Percentiles rank a stretch among this genome's conserved stretches.
Evolutionary conservation across 495 filamentous ascomycete genomes (phyloP).

Genomic region (Aspergillus taichungensis): DNA sequence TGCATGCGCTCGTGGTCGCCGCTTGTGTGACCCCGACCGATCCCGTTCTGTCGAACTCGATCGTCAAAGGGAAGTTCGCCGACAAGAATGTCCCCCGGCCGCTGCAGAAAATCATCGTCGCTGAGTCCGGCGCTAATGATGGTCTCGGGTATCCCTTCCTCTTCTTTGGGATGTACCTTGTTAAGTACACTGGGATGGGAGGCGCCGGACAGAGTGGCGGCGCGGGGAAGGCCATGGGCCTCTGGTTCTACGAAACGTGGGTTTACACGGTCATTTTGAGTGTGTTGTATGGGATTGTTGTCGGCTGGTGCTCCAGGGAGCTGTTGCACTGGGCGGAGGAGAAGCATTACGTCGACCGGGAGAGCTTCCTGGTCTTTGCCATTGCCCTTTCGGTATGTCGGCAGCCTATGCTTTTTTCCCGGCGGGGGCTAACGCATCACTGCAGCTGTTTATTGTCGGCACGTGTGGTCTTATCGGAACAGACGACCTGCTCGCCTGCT

Average conservation of each 20-base stretch:
- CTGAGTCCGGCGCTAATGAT: constrained; percentile 87
- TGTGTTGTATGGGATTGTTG: constrained; percentile 62
- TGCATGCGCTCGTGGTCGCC: constrained; percentile 70
- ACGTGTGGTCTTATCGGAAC: constrained; percentile 86
- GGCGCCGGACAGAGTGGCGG: constrained; percentile 51
- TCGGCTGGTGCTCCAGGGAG: constrained; percentile 76
- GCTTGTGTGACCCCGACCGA: constrained; percentile 90
- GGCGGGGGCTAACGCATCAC: constrained; percentile 8
- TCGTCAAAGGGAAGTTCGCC: constrained; percentile 90
- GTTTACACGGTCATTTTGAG: constrained; percentile 75
- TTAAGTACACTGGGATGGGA: constrained; percentile 60
- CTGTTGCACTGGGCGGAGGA: constrained; percentile 78
- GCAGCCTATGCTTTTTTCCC: constrained; percentile 6
- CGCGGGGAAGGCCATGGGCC: constrained; percentile 55
- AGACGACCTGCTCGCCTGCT: constrained; percentile 88
- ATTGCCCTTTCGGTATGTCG: constrained; percentile 64
- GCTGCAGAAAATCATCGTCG: constrained; percentile 78
- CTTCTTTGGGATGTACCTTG: constrained; percentile 74
- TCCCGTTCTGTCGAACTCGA: constrained; percentile 79
- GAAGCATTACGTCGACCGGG: constrained; percentile 74
- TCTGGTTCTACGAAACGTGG: constrained; percentile 88
- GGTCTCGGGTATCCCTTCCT: constrained; percentile 91
- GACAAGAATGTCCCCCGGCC: constrained; percentile 79
- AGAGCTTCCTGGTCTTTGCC: constrained; percentile 85
- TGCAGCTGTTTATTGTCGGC: constrained; percentile 66